These are phyloP conservation scores for Globisporangium nagaii DNA, from an alignment of 352 stramenopile species.

Conservation along the genomic window DNA sequence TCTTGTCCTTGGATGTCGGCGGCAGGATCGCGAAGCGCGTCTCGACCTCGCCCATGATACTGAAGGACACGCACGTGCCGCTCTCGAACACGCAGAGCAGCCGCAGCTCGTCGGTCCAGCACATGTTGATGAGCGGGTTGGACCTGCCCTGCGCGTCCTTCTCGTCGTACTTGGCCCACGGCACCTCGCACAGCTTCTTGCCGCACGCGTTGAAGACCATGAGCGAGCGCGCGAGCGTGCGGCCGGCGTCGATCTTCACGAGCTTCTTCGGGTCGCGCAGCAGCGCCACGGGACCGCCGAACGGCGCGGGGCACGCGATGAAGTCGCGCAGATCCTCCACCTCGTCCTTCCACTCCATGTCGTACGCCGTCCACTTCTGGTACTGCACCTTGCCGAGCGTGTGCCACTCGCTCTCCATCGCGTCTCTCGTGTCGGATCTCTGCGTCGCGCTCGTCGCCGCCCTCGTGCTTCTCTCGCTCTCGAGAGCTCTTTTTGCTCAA, in stretches of 20 bases:
- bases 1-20: conserved; percentile 58
- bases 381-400: conserved; percentile 84
- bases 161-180: conserved; percentile 68
- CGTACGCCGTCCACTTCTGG: conserved; percentile 77
- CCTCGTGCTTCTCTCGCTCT: not conserved
- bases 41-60: conserved; percentile 64
- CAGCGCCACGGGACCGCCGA: conserved; percentile 63
- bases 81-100: conserved; percentile 77
- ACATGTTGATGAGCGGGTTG: conserved; percentile 69
- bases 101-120: conserved; percentile 79
- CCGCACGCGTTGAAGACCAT: conserved; percentile 77
- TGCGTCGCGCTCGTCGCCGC: not conserved
- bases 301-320: conserved; percentile 49
- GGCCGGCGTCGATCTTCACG: conserved; percentile 51
- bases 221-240: conserved; percentile 45
- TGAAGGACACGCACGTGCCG: conserved; percentile 65
- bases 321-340: conserved; percentile 67
- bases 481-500: too few species aligned
- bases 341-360: conserved; percentile 54
- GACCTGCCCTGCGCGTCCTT: conserved; percentile 25
- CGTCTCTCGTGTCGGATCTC: not conserved
- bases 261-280: conserved; percentile 75
- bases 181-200: conserved; percentile 44
- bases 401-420: conserved; percentile 79
- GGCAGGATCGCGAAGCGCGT: conserved; percentile 67